phyloP scores from a whole-genome alignment of 2,329 filamentous ascomycete genomes.

The Trichoderma hamatum region DNA sequence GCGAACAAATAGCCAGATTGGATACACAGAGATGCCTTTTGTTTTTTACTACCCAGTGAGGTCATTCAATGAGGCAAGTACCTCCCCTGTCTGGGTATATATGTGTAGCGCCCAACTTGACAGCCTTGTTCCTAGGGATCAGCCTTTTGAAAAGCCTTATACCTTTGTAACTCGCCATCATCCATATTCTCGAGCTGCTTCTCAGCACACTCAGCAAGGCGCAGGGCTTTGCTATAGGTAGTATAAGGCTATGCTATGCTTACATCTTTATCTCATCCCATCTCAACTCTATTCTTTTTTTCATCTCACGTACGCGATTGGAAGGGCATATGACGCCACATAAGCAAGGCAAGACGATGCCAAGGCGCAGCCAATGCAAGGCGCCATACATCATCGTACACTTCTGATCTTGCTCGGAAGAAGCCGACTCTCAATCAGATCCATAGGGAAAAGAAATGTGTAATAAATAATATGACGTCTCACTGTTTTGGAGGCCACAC shows the following conservation, averaged over 20 bases:
- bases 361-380: conserved; percentile 7
- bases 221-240: background rate
- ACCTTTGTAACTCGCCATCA: background rate
- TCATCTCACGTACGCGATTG: background rate
- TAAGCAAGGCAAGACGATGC: background rate
- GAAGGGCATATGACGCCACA: background rate
- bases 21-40: background rate
- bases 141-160: background rate
- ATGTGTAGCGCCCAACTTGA: background rate
- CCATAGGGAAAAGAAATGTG: background rate
- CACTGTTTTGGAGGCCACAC: background rate
- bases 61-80: background rate
- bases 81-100: background rate
- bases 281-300: background rate
- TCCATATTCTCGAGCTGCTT: no score
- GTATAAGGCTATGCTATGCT: background rate
- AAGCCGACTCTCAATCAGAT: background rate
- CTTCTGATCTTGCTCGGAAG: background rate
- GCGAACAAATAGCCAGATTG: background rate
- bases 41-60: background rate
- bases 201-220: background rate
- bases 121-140: background rate
- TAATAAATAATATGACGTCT: background rate
- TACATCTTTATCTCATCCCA: background rate
- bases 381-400: background rate